Base-by-base conservation (phyloP, 148 eudicot genomes). In the Silene conica region DNA sequence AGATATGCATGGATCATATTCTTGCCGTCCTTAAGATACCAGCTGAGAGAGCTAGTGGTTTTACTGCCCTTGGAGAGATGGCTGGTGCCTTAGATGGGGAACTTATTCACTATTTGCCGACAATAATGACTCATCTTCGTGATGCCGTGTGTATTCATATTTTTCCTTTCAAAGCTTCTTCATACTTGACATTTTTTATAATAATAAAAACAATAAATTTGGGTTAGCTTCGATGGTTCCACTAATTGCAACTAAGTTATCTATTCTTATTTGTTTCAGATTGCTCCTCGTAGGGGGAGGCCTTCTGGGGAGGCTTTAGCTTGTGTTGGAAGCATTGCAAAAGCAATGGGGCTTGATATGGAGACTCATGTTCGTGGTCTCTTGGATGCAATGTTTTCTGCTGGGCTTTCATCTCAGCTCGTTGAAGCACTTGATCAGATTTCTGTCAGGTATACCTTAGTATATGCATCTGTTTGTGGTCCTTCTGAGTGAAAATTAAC, bases 31-130 rank as follows among this genome's bases (percentile, higher is more conserved):
- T 95, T 58, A 89, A 85, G 86, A 88, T 85, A 83, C 98, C 96
- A 25, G 92, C 96, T 63, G 98, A 95, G 84, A 85, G 96, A 63
- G 92, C 96, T 57, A 92, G 97, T 82, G 98, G 96, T 70, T 95
- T 95, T 74, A 82, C 90, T 69, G 98, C 98, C 73, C 96, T 95
- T 71, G 98, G 98, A 74, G 98, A 95, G 87, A 92, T 95, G 98
- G 97, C 97, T 75, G 97, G 89, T 80, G 98, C 98, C 73, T 87
- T 95, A 86, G 98, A 95, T 82, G 98, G 98, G 75, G 93, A 92
- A 84, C 88, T 95, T 41, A 62, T 81, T 28, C 71, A 85, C 78
- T 95, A 95, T 85, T 92, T 95, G 98, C 98, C 98, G 92, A 92
- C 93, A 87, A 90, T 95, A 85, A 92, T 85, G 71, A 81, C 93